Evolutionary conservation across 257 asterid genomes (phyloP), one percentile per base, ranked within the genome.

Genomic region (Euphrasia confusa): DNA sequence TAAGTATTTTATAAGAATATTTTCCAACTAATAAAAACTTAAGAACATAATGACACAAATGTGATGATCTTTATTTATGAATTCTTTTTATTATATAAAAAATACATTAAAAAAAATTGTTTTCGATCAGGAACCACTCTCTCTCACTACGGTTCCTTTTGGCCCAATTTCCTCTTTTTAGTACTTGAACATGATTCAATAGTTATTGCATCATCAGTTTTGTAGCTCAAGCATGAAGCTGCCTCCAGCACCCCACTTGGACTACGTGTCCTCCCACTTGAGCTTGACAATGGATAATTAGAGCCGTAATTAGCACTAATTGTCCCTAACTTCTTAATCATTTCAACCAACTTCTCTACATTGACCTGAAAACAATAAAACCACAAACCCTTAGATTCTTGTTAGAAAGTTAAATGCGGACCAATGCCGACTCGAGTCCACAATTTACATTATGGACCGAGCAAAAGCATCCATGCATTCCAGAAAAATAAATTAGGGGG

Each of bases 211-310:
- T 76, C 83, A 66, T 76, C 85, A 68, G 70, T 82, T 74, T 71
- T 83, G 61, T 78, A 79, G 81, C 88, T 85, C 76, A 79, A 69
- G 44, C 80, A 74, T 62, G 78, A 7, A 35, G 10, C 85, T 26
- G 81, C 94, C 13, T 88, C 95, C 64, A 85, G 54, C 58, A 86
- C 89, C 70, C 87, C 90, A 69, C 60, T 80, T 12, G 94, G 94
- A 58, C 90, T 89, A 47, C 72, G 74, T 50, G 92, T 82, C 26
- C 60, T 82, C 26, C 60, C 55, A 5, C 14, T 3, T 47, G 7
- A 2, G 5, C 2, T 30, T 30, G 24, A 21, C 15, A 47, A 13
- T 13, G 53, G 10, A 5, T 14, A 12, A 13, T 47, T 47, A 47
- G 53, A 47, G 17, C 18, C 18, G 18, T 12, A 28, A 54, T 21